Conservation (phyloP, 345 rosid genomes). For the Eucalyptus dawsonii region DNA sequence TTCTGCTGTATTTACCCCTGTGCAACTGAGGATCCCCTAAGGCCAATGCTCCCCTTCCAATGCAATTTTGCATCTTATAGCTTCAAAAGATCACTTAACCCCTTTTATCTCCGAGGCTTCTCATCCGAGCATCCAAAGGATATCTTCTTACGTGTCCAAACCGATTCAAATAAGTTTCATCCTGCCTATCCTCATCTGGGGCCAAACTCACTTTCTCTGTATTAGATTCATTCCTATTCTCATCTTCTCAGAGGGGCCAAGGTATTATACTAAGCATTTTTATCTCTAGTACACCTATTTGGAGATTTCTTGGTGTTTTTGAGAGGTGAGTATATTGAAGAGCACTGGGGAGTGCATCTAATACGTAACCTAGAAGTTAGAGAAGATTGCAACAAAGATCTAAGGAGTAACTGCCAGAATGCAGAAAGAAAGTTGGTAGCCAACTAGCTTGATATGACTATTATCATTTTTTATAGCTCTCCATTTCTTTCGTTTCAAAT, state of each 20-base stretch:
- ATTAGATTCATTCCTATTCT: neutral
- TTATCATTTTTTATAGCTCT: neutral
- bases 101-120: neutral
- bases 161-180: neutral
- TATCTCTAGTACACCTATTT: neutral
- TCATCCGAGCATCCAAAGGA: neutral
- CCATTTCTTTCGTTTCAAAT: neutral
- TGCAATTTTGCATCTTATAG: neutral
- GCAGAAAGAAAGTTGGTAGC: neutral
- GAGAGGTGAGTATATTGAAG: neutral
- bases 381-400: neutral
- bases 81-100: neutral
- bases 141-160: neutral
- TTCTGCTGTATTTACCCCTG: neutral
- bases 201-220: neutral
- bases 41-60: neutral
- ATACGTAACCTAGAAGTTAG: neutral
- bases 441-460: neutral
- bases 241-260: neutral
- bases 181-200: neutral
- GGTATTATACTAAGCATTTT: neutral
- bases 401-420: neutral
- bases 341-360: neutral
- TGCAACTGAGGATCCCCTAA: neutral
- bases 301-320: neutral